A percentile compares a stretch with the other conserved stretches of the same genome.
Evolutionary conservation across 2,329 filamentous ascomycete species (phyloP).

Genomic region (Tolypocladium pustulatum): DNA sequence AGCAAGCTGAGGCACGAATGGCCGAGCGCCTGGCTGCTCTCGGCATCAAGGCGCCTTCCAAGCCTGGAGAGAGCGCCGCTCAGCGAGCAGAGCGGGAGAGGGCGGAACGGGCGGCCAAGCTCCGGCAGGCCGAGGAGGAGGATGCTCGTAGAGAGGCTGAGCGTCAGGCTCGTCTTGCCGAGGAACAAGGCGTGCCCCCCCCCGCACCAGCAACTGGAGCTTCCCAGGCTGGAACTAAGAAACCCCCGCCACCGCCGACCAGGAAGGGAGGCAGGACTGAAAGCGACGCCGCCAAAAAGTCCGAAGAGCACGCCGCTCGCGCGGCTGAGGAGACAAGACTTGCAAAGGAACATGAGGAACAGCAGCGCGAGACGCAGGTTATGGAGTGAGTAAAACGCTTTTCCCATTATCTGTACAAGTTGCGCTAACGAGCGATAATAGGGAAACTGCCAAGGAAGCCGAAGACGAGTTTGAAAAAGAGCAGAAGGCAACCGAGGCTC

Average conservation of each 20-base stretch:
- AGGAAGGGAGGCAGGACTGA: conserved; percentile 58
- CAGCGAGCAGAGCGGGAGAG: conserved; percentile 84
- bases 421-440: conserved; percentile 28
- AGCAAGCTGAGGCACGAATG: conserved; percentile 95
- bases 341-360: conserved; percentile 62
- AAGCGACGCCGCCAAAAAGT: conserved; percentile 42
- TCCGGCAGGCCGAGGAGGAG: conserved; percentile 87
- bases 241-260: conserved; percentile 69
- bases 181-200: conserved; percentile 58
- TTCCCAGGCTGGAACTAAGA: conserved; percentile 41
- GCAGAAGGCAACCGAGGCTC: conserved; percentile 69
- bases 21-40: conserved; percentile 89
- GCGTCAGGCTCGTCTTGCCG: conserved; percentile 69
- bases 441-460: conserved; percentile 61
- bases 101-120: conserved; percentile 75
- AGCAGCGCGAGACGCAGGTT: conserved; percentile 60
- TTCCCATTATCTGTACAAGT: background rate
- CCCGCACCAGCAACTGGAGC: conserved; percentile 43
- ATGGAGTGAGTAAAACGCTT: conserved; percentile 66
- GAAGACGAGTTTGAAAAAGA: conserved; percentile 75
- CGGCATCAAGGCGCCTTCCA: conserved; percentile 74
- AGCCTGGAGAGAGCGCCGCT: conserved; percentile 67
- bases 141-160: conserved; percentile 82
- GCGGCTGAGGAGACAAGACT: conserved; percentile 57
- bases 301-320: conserved; percentile 44